Base-by-base conservation (phyloP, 2,329 filamentous ascomycete genomes). In the Diplocarpon rosae region DNA sequence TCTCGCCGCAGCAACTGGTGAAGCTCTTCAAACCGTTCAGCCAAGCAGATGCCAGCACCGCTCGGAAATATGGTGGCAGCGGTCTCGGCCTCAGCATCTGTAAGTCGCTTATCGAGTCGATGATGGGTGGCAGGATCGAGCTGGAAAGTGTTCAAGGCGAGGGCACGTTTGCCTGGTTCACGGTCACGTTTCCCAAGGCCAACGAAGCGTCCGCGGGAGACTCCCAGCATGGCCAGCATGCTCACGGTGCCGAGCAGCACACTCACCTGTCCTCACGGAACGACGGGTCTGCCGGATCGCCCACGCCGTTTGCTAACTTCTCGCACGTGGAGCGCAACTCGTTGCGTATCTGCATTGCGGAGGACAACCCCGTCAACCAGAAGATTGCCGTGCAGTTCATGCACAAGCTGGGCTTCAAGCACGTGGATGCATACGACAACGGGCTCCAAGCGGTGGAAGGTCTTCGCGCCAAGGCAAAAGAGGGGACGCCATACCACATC, bases 361-460 rank as follows among this genome's bases (percentile, higher is more conserved):
- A 96, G 59, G 90, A 96, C 66, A 95, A 95, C 54, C 77, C 83
- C 2, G 94, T 95, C 67, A 95, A 95, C 56, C 85, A 93, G 59
- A 87, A 85, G 62, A 95, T 95, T 54, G 89, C 89, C 1, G 86
- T 95, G 39, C 86, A 88, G 54, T 95, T 94, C 55, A 84, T 93
- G 45, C 79, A 82, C 54, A 84, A 86, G 45, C 73, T 96, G 9
- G 88, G 89, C 2, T 90, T 95, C 63, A 75, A 78, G 45, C 68
- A 70, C 31, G 88, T 92, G 41, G 83, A 90, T 62, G 88, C 89
- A 0, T 95, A 88, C 59, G 85, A 87, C 51, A 93, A 96, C 60
- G 90, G 90, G 0, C 73, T 83, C 50, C 86, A 89, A 65, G 88
- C 89, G 0, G 83, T 95, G 12, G 85, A 94, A 57, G 89, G 86